Conservation (phyloP, 106 monocot species). For the Ottelia alismoides region DNA sequence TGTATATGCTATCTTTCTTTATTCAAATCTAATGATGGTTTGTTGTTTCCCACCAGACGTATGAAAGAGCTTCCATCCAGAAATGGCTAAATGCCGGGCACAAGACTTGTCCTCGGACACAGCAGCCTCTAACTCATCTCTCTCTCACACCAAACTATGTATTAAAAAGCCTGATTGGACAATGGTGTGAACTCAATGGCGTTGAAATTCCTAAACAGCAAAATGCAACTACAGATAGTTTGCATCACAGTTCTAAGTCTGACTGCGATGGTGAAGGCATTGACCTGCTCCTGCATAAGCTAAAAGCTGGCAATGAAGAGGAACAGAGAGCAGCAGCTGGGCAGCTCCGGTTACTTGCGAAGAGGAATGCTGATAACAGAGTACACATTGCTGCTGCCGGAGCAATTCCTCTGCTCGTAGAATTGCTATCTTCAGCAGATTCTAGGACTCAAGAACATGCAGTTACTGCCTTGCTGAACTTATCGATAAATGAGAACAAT, state of each 20-base stretch:
- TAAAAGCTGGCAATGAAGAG: slow-evolving; percentile 28
- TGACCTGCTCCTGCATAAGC: slow-evolving; percentile 21
- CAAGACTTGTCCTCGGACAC: slow-evolving; percentile 69
- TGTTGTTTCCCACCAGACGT: slow-evolving; percentile 34
- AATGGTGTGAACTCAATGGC: slow-evolving; percentile 78
- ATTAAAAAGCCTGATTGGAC: slow-evolving; percentile 60
- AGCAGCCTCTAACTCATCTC: slow-evolving; percentile 45
- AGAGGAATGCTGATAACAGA: slow-evolving; percentile 58
- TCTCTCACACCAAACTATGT: slow-evolving; percentile 69
- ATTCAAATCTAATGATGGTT: neutral
- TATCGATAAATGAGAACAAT: slow-evolving; percentile 66
- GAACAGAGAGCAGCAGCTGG: slow-evolving; percentile 64
- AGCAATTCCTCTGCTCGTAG: slow-evolving; percentile 53
- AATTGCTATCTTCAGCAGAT: slow-evolving; percentile 40
- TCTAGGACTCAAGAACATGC: slow-evolving; percentile 73
- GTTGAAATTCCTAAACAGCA: slow-evolving; percentile 35
- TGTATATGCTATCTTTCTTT: neutral
- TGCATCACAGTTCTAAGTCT: slow-evolving; percentile 11
- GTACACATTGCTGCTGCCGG: slow-evolving; percentile 63
- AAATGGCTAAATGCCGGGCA: slow-evolving; percentile 76
- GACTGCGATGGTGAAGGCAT: slow-evolving; percentile 37
- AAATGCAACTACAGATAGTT: slow-evolving; percentile 19
- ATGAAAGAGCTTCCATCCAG: slow-evolving; percentile 71
- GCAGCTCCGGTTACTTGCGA: slow-evolving; percentile 64
- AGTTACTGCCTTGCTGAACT: slow-evolving; percentile 66